phyloP scores from a whole-genome alignment of 2,329 filamentous ascomycete species.

The Neonectria coccinea region DNA sequence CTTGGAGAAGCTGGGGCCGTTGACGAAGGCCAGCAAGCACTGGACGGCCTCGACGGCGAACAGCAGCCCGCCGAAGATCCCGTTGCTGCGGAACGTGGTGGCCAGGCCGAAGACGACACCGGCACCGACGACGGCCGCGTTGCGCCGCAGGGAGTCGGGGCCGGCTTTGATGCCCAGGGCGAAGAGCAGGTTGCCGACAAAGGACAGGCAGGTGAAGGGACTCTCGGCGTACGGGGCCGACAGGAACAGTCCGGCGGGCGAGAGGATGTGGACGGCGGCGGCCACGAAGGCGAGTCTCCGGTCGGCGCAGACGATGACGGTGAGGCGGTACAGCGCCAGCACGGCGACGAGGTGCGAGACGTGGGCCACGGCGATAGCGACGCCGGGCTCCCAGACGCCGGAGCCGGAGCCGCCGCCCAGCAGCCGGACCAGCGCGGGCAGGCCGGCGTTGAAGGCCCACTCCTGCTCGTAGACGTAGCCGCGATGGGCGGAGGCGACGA shows the following conservation, averaged over 20 bases:
- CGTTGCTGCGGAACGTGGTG: constrained; percentile 84
- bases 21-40: constrained; percentile 43
- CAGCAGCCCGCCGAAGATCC: constrained; percentile 81
- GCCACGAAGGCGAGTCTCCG: constrained; percentile 74
- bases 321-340: constrained; percentile 76
- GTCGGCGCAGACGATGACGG: constrained; percentile 64
- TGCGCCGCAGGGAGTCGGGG: constrained; percentile 48
- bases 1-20: constrained; percentile 48
- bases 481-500: constrained; percentile 69
- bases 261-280: constrained; percentile 82
- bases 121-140: constrained; percentile 68
- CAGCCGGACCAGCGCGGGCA: constrained; percentile 53
- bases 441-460: constrained; percentile 78
- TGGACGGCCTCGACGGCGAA: constrained; percentile 73
- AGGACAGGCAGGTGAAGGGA: constrained; percentile 80
- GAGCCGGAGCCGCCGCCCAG: background rate
- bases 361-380: constrained; percentile 77
- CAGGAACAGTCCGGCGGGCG: constrained; percentile 89
- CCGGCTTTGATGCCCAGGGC: constrained; percentile 57
- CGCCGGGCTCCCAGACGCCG: constrained; percentile 54
- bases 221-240: constrained; percentile 88
- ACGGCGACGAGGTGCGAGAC: constrained; percentile 81
- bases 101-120: constrained; percentile 79
- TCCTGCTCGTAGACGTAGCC: constrained; percentile 84
- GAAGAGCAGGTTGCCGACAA: constrained; percentile 79